Evolutionary conservation across 805 yeast genomes (phyloP).

Genomic region (Alloascoidea africana): DNA sequence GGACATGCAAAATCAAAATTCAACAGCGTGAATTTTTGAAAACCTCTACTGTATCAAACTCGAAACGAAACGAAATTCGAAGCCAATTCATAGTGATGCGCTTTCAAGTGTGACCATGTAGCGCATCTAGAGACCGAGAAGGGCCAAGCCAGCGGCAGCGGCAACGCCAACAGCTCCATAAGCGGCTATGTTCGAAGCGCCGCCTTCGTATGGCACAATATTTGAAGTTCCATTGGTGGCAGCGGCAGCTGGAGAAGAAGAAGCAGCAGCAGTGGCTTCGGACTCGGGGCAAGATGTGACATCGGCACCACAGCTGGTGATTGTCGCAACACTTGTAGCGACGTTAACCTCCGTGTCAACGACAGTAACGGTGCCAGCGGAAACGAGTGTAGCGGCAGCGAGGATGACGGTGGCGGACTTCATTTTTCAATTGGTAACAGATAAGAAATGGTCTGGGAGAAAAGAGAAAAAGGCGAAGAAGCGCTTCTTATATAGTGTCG

Average conservation of each 20-base stretch:
- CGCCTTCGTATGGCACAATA: neutral
- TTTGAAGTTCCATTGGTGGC: neutral
- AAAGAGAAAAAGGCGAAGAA: too few species aligned
- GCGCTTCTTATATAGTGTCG: too few species aligned
- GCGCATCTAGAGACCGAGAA: neutral
- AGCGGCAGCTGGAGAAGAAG: neutral
- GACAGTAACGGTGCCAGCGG: slow-evolving; percentile 2
- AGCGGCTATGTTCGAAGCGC: neutral
- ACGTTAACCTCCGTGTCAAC: slow-evolving; percentile 1
- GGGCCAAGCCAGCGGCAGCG: slow-evolving; percentile 1
- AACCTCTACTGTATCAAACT: neutral
- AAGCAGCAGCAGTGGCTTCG: neutral
- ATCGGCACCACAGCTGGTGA: neutral
- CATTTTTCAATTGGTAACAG: too few species aligned
- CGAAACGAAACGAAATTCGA: neutral
- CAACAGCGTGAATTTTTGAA: neutral
- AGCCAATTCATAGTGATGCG: neutral
- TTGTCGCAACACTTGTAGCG: neutral
- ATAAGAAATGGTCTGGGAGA: too few species aligned
- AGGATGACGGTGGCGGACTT: neutral
- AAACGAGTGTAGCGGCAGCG: slow-evolving; percentile 1
- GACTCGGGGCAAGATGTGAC: neutral
- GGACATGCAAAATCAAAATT: neutral
- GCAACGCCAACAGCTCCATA: neutral
- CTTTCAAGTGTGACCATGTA: neutral